These are phyloP conservation scores for Canariomyces notabilis DNA, from an alignment of 2,329 filamentous ascomycete genomes.

Conservation along the genomic window DNA sequence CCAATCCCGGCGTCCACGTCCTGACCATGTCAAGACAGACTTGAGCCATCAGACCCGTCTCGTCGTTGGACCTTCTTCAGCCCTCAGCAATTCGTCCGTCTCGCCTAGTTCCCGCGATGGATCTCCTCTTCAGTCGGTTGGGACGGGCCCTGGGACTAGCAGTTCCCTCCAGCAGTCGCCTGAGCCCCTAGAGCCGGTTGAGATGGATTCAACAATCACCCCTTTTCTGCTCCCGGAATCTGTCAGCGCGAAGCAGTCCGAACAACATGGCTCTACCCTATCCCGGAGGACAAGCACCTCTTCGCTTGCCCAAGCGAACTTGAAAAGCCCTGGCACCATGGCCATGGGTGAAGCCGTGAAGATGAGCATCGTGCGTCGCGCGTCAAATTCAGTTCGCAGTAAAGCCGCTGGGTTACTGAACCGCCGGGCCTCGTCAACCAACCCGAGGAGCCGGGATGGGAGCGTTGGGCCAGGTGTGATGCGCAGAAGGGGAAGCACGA, in stretches of 20 bases:
- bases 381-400: constrained; percentile 60
- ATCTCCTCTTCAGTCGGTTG: constrained; percentile 54
- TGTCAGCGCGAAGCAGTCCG: constrained; percentile 31
- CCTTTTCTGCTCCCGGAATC: constrained; percentile 70
- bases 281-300: constrained; percentile 54
- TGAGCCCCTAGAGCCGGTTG: constrained; percentile 56
- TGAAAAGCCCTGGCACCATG: constrained; percentile 49
- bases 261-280: constrained; percentile 30
- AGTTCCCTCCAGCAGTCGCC: constrained; percentile 64
- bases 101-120: constrained; percentile 51
- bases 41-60: constrained; percentile 35
- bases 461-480: constrained; percentile 87
- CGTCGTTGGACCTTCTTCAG: constrained; percentile 44
- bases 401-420: constrained; percentile 41
- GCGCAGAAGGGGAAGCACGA: constrained; percentile 73
- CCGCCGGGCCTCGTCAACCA: constrained; percentile 72
- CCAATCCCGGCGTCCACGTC: constrained; percentile 40
- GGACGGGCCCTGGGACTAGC: constrained; percentile 45
- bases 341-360: constrained; percentile 44
- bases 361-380: constrained; percentile 66
- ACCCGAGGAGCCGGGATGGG: constrained; percentile 73
- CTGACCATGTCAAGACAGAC: constrained; percentile 45
- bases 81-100: constrained; percentile 52
- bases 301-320: constrained; percentile 56
- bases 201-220: constrained; percentile 39